Evolutionary conservation across 2,329 filamentous ascomycete genomes (phyloP).

Genomic region (Fusarium secorum): DNA sequence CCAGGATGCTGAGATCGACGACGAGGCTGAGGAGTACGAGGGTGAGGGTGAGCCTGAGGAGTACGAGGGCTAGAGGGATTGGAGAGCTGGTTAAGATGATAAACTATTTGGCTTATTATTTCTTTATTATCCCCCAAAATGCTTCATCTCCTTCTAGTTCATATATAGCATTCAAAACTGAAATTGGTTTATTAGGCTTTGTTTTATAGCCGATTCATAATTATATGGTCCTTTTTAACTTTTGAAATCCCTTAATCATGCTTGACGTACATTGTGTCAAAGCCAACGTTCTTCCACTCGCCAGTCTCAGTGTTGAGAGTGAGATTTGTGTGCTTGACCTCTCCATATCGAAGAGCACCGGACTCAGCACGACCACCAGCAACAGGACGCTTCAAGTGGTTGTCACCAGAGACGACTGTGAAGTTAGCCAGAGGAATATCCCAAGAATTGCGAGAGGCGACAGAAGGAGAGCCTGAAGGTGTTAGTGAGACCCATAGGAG

Average conservation of each 20-base stretch:
- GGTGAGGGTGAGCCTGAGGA: constrained; percentile 41
- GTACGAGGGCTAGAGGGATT: constrained; percentile 14
- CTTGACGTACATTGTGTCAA: constrained; percentile 23
- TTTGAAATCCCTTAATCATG: not conserved
- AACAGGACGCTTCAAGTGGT: constrained; percentile 58
- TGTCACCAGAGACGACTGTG: constrained; percentile 69
- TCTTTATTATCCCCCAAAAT: constrained; percentile 13
- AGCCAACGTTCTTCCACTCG: constrained; percentile 13
- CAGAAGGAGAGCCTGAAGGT: constrained; percentile 54
- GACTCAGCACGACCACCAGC: constrained; percentile 57
- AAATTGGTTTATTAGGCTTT: constrained; percentile 22
- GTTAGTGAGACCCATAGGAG: not conserved
- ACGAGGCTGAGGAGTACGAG: constrained; percentile 83
- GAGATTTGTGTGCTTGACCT: constrained; percentile 47
- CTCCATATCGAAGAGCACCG: constrained; percentile 61
- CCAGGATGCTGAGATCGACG: constrained; percentile 96
- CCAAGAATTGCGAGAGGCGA: constrained; percentile 65
- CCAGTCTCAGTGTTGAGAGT: constrained; percentile 30
- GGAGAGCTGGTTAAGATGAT: constrained; percentile 11
- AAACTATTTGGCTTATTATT: constrained; percentile 16
- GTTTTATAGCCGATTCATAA: constrained; percentile 15
- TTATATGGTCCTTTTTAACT: not conserved
- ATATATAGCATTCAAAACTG: constrained; percentile 24
- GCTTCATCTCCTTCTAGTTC: constrained; percentile 14
- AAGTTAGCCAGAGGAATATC: constrained; percentile 76